Evolutionary conservation across 495 filamentous ascomycete species (phyloP), one percentile per base, ranked within the genome.

Genomic region (Talaromyces borbonicus): DNA sequence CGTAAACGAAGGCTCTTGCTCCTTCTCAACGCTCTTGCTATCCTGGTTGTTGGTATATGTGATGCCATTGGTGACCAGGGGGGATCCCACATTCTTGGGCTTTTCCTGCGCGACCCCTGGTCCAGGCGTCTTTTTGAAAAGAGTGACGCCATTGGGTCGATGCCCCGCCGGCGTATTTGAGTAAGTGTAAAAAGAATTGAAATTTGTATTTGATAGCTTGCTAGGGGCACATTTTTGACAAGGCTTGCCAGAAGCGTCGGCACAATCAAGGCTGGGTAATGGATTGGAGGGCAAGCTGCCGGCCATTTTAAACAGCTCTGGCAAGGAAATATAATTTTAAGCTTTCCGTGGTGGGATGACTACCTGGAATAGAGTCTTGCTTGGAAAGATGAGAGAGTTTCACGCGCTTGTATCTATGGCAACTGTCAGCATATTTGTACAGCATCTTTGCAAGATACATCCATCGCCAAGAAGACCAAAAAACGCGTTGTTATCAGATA

Each of bases 71-170:
- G 66, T 54, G 53, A 38, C 57, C 44, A 55, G 61, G 29, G 60
- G 61, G 61, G 65, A 65, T 51, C 62, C 59, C 50, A 61, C 66
- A 72, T 69, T 69, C 66, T 63, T 46, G 33, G 43, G 43, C 43
- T 46, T 46, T 29, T 31, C 26, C 26, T 31, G 43, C 18, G 30
- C 43, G 36, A 9, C 43, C 42, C 43, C 43, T 46, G 43, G 18
- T 32, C 43, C 43, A 22, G 16, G 43, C 43, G 43, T 46, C 16
- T 24, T 31, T 31, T 46, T 20, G 30, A 14, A 15, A 46, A 16
- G 36, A 46, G 43, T 46, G 31, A 35, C 22, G 22, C 43, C 43
- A 46, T 46, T 46, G 43, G 43, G 27, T 46, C 8, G 27, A 11
- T 36, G 24, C 15, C 19, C 15, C 16, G 19, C 14, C 25, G 27